These are phyloP conservation scores for Geotrichum aggregatum DNA, from an alignment of 1,139 yeast genomes.

Conservation along the genomic window DNA sequence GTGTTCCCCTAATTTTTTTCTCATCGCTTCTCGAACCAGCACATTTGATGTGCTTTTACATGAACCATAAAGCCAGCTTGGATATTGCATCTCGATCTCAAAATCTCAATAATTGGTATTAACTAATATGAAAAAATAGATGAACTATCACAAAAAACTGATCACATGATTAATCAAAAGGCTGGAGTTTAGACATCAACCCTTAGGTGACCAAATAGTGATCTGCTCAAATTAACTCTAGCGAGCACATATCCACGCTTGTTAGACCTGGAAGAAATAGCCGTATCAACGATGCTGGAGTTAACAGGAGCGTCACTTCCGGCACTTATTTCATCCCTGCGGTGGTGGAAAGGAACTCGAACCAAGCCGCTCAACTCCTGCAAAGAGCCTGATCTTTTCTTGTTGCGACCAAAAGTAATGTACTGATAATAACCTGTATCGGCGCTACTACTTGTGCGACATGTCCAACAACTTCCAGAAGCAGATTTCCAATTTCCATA, in stretches of 20 bases:
- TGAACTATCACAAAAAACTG: background rate
- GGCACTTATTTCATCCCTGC: background rate
- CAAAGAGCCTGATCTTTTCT: background rate
- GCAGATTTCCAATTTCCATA: background rate
- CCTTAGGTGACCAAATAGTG: background rate
- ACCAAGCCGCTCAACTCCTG: background rate
- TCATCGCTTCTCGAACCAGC: too few relatives aligned
- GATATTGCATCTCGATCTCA: too few relatives aligned
- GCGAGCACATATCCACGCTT: background rate
- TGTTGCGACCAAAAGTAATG: background rate
- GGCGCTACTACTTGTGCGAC: background rate
- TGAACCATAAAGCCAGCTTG: too few relatives aligned
- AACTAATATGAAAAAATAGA: background rate
- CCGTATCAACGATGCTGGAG: background rate
- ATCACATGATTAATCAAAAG: background rate
- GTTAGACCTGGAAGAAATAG: background rate
- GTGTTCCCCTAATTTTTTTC: too few relatives aligned
- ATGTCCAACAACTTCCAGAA: conserved; percentile 2
- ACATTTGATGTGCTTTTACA: too few relatives aligned
- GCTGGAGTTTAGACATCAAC: background rate
- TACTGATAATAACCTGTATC: background rate
- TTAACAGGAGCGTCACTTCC: background rate
- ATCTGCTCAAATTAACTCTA: background rate
- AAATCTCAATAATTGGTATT: background rate
- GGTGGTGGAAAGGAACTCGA: conserved; percentile 8